Evolutionary conservation across 306 rosid genomes (phyloP).

Genomic region (Canavalia ensiformis): DNA sequence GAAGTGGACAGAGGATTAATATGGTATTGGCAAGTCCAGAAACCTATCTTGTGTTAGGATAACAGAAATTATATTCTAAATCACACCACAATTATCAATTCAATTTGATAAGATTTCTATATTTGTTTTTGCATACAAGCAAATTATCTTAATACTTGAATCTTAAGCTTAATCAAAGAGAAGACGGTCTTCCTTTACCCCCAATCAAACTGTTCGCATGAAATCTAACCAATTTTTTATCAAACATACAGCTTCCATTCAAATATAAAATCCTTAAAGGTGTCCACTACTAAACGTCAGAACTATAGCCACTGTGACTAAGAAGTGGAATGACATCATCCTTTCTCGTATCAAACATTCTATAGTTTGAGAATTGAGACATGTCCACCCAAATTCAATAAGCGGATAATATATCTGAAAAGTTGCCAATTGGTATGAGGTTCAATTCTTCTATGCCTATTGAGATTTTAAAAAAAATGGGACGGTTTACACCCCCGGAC

Average conservation of each 20-base stretch:
- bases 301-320: conserved; percentile 1
- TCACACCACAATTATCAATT: conserved; percentile 9
- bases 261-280: neutral
- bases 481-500: too few relatives aligned
- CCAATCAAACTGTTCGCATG: conserved; percentile 3
- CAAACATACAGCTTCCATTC: conserved; percentile 30
- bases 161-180: conserved; percentile 18
- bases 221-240: conserved; percentile 10
- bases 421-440: neutral
- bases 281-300: conserved; percentile 35
- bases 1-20: neutral
- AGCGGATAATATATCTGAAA: conserved; percentile 1
- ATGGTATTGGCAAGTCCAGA: conserved; percentile 7
- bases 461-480: too few relatives aligned
- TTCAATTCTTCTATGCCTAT: neutral
- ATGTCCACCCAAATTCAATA: conserved; percentile 13
- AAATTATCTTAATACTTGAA: neutral
- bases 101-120: neutral
- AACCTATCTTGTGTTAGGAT: conserved; percentile 20
- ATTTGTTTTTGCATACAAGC: neutral
- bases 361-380: neutral
- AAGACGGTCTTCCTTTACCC: neutral
- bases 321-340: conserved; percentile 17
- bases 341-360: conserved; percentile 26
- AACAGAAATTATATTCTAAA: conserved; percentile 20